Conservation (phyloP, 192 early-diverging fungal genomes). For the Podila horticola region DNA sequence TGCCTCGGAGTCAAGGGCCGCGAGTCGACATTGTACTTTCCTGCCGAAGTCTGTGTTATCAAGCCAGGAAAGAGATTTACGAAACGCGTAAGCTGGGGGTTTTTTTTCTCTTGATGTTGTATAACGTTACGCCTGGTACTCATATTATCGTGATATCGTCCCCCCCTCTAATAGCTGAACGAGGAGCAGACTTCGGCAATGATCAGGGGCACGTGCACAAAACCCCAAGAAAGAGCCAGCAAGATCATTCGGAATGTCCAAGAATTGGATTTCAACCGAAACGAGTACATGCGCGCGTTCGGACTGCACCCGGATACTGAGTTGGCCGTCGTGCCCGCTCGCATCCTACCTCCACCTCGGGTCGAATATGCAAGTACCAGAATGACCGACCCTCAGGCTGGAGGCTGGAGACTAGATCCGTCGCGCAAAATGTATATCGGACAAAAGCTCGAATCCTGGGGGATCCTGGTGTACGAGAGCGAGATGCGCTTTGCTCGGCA, state of each 20-base stretch:
- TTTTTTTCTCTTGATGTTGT: conserved; percentile 53
- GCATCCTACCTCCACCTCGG: conserved; percentile 75
- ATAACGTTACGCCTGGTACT: not conserved
- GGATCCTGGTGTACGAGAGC: conserved; percentile 75
- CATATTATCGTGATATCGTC: too few relatives aligned
- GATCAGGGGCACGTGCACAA: conserved; percentile 88
- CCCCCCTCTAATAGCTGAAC: conserved; percentile 66
- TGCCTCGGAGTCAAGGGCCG: conserved; percentile 72
- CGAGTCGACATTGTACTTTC: conserved; percentile 63
- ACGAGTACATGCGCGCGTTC: conserved; percentile 74
- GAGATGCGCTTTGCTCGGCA: conserved; percentile 25
- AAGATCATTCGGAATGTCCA: conserved; percentile 68
- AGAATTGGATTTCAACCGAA: conserved; percentile 64
- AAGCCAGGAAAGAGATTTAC: conserved; percentile 83
- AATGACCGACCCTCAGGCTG: not conserved
- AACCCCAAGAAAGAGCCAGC: conserved; percentile 68
- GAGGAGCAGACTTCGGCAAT: conserved; percentile 92
- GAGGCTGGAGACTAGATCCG: conserved; percentile 70
- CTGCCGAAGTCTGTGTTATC: conserved; percentile 90
- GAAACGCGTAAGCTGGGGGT: conserved; percentile 65
- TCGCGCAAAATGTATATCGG: conserved; percentile 75
- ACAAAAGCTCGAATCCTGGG: conserved; percentile 70
- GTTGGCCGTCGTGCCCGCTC: conserved; percentile 74
- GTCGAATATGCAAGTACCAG: conserved; percentile 57
- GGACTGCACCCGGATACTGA: conserved; percentile 64